Evolutionary conservation across 495 filamentous ascomycete genomes (phyloP).

Genomic region (Aspergillus bertholletiae): DNA sequence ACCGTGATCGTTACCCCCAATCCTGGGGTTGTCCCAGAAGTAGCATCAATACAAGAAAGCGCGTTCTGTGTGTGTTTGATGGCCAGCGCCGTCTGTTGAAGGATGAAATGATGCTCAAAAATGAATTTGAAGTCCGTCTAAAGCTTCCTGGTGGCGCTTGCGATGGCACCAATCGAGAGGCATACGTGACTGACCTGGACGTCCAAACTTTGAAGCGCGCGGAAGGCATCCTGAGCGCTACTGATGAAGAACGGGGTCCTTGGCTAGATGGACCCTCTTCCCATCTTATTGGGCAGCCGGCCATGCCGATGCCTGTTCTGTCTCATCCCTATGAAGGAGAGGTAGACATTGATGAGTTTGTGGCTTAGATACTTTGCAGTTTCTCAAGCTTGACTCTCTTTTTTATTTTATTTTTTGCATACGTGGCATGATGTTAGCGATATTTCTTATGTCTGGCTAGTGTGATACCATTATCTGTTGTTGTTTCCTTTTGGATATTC

Average conservation of each 20-base stretch:
- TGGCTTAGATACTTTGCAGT: constrained; percentile 36
- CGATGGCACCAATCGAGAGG: constrained; percentile 49
- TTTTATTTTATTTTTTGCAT: too few relatives aligned
- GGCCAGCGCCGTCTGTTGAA: constrained; percentile 86
- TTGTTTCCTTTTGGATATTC: constrained; percentile 5
- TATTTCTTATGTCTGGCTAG: constrained; percentile 10
- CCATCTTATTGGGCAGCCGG: constrained; percentile 40
- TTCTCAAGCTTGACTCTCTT: neutral
- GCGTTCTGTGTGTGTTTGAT: constrained; percentile 89
- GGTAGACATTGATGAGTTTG: constrained; percentile 39
- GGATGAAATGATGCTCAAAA: constrained; percentile 98
- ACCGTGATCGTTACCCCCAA: constrained; percentile 85
- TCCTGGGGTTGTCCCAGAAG: constrained; percentile 88
- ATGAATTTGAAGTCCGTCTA: constrained; percentile 89
- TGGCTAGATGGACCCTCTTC: constrained; percentile 53
- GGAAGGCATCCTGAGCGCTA: constrained; percentile 72
- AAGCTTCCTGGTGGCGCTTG: constrained; percentile 65
- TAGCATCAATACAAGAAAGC: constrained; percentile 97
- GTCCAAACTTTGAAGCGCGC: constrained; percentile 84
- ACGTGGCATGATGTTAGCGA: constrained; percentile 18
- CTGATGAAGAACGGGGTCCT: constrained; percentile 77
- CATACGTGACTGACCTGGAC: constrained; percentile 91
- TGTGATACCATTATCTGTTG: constrained; percentile 19
- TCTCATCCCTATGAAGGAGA: constrained; percentile 30
- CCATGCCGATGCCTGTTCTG: constrained; percentile 32